Base-by-base conservation (phyloP, 805 yeast species). In the Jamesozyma jinghongensis region DNA sequence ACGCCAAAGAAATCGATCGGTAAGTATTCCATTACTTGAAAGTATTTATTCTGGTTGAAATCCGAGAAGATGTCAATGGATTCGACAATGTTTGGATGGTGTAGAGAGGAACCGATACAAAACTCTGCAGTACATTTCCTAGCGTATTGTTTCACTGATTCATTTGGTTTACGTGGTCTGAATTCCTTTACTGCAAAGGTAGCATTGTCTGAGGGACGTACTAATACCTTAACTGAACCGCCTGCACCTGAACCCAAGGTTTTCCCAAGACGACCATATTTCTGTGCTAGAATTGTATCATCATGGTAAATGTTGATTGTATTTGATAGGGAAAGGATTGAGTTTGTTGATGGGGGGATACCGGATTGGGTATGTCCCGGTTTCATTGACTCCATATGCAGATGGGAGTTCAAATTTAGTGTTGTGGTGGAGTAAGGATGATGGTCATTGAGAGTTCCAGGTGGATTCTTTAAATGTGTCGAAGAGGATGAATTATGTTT, bases 61-160 rank as follows among this genome's bases (percentile, higher is more conserved):
- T 66, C 70, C 29, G 66, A 62, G 20, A 63, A 63, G 40, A 85
- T 78, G 62, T 84, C 94, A 50, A 83, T 67, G 2, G 92, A 83
- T 54, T 81, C 77, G 51, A 84, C 82, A 47, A 84, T 74, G 59
- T 84, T 83, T 40, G 90, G 86, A 62, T 84, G 92, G 50, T 79
- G 82, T 44, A 84, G 67, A 17, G 90, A 81, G 18, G 85, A 78
- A 13, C 94, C 94, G 43, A 84, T 82, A 63, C 92, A 81, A 59
- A 81, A 84, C 57, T 84, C 94, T n/a, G 88, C 86, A 1, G 90
- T 83, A 56, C 88, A 82, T 64, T 84, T 84, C 50, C 81, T 78
- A n/a, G 87, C 82, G 55, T 84, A 84, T 48, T 84, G 92, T 56
- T 79, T 79, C 42, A 77, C 70, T 8, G 77, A 63, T 57, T 84